Base-by-base conservation (phyloP, 31 red algal genomes). In the Odonthalia washingtoniensis region DNA sequence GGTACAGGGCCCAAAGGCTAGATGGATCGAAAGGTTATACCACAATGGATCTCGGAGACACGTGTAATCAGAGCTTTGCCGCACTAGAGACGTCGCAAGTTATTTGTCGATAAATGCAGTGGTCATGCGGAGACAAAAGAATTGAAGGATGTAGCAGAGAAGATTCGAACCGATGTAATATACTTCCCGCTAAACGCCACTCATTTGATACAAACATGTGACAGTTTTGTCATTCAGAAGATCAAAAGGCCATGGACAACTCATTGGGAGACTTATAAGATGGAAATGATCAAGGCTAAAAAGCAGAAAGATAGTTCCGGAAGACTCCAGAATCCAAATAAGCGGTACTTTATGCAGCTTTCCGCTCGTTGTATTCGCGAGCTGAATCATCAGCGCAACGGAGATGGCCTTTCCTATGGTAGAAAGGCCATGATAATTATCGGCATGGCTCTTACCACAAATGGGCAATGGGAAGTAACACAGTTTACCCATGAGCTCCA, bases 61-160 rank as follows among this genome's bases (percentile, higher is more conserved):
- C 17, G 32, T 32, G 68, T 41, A 9, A 57, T 57, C 49, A 57
- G 49, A 9, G 49, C 49, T 9, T 43, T 86, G 26, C 70, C 83
- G 27, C 12, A 76, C 32, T 67, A 44, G 18, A 38, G 83, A 61
- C 6, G 65, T 28, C 83, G 83, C 37, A 52, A 70, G 24, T 44
- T 88, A 39, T 88, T 53, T 45, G 28, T 88, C 18, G 85, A 88
- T 49, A 88, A 78, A 31, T 78, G 73, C 61, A 80, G 74, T 45
- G 49, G 49, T 57, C 52, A 78, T 73, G 49, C 36, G 27, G 12
- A 40, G 37, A 84, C 81, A 5, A 37, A 17, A 18, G 32, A 40
- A 12, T 21, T 77, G 24, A 46, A 77, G 24, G 40, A 77, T 26
- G 32, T 14, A 44, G 33, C 37, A 4, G 24, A 46, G 14, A 77